Evolutionary conservation across 2,329 filamentous ascomycete species (phyloP).

Genomic region (Paraphaeosphaeria minitans): DNA sequence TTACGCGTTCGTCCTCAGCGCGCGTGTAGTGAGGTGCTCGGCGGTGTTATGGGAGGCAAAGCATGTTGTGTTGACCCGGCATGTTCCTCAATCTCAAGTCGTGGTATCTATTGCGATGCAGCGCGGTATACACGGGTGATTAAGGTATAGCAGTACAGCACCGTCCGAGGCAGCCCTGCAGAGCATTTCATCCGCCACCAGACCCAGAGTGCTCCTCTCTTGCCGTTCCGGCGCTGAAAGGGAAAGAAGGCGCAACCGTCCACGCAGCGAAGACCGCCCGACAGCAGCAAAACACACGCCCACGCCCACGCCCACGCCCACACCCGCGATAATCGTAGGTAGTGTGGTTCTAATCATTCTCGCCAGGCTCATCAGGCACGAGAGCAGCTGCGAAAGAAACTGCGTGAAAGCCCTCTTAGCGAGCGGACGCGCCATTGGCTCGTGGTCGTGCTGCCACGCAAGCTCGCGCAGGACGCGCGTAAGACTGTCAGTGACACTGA

Average conservation of each 20-base stretch:
- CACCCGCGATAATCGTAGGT: background rate
- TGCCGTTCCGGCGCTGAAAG: background rate
- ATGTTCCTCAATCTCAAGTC: conserved; percentile 1
- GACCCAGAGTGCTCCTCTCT: background rate
- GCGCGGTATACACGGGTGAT: background rate
- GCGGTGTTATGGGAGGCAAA: background rate
- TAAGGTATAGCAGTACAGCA: too few species aligned
- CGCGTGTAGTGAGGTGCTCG: background rate
- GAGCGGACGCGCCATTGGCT: conserved; percentile 2
- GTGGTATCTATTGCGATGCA: background rate
- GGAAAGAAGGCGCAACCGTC: background rate
- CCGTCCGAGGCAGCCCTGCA: background rate
- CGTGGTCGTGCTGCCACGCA: conserved; percentile 4
- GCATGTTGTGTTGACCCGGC: background rate
- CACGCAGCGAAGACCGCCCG: background rate
- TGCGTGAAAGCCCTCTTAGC: conserved; percentile 1
- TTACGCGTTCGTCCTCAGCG: background rate
- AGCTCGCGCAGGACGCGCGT: conserved; percentile 4
- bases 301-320: background rate
- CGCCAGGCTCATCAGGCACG: background rate
- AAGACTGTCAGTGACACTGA: background rate
- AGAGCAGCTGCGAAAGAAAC: conserved; percentile 1
- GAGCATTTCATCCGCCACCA: background rate
- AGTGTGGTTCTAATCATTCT: too few species aligned
- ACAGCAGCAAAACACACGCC: background rate